phyloP scores from a whole-genome alignment of 2,329 filamentous ascomycete genomes.

The Fusarium guadeloupense region DNA sequence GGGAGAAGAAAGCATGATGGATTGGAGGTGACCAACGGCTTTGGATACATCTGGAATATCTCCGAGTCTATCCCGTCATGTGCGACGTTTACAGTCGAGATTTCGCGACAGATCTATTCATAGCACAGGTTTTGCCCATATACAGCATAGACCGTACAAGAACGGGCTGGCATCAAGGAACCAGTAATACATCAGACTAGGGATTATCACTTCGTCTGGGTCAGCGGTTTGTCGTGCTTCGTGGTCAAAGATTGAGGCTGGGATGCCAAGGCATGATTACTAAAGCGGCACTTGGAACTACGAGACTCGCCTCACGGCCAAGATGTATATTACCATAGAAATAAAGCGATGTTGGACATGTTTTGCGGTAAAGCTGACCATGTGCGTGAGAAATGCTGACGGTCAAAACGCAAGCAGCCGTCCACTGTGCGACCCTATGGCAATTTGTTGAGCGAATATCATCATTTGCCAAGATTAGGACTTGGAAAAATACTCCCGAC shows the following conservation, averaged over 20 bases:
- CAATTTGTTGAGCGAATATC: background rate
- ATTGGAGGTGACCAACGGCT: background rate
- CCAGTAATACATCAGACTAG: background rate
- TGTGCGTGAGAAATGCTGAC: background rate
- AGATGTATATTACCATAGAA: background rate
- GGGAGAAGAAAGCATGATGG: constrained; percentile 30
- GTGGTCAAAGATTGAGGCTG: too few species aligned
- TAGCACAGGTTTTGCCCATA: background rate
- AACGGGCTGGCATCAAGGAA: background rate
- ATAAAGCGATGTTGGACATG: background rate
- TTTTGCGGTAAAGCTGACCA: background rate
- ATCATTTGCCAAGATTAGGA: background rate
- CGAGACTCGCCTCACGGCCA: background rate
- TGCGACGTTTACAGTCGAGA: background rate
- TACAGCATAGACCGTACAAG: constrained; percentile 7
- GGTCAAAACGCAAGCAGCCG: background rate
- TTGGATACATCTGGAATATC: background rate
- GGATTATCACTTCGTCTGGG: background rate
- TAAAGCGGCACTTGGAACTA: too few species aligned
- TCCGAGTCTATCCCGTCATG: too few species aligned
- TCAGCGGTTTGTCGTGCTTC: too few species aligned
- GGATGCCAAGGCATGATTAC: too few species aligned
- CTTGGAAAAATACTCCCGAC: background rate
- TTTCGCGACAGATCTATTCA: background rate
- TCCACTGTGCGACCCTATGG: background rate